Percentiles rank a stretch among this genome's conserved stretches.
Evolutionary conservation across 2,329 filamentous ascomycete genomes (phyloP).

Genomic region (Venturia oleaginea): DNA sequence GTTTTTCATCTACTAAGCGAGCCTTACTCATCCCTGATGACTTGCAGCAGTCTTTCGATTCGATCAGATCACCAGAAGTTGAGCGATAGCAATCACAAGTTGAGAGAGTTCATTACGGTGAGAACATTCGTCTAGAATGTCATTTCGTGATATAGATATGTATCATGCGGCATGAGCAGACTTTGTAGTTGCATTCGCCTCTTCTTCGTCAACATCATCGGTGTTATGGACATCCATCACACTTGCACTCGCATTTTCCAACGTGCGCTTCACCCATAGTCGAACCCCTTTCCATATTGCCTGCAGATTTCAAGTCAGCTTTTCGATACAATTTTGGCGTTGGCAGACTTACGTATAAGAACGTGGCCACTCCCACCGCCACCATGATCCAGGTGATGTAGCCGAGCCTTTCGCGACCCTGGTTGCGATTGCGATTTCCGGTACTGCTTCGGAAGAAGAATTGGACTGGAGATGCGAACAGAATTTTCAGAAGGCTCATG

Average conservation of each 20-base stretch:
- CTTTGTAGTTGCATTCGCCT: conserved; percentile 30
- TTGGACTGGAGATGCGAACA: conserved; percentile 65
- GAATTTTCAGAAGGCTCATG: conserved; percentile 72
- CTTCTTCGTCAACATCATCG: conserved; percentile 46
- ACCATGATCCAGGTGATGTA: conserved; percentile 74
- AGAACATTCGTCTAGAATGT: no score
- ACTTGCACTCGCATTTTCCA: conserved; percentile 68
- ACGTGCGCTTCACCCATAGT: conserved; percentile 59
- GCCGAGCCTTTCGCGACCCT: conserved; percentile 67
- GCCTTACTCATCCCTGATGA: no score
- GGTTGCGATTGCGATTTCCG: conserved; percentile 45
- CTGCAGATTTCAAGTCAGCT: conserved; percentile 33
- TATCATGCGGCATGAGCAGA: background rate
- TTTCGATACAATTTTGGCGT: background rate
- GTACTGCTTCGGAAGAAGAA: conserved; percentile 62
- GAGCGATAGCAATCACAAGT: background rate
- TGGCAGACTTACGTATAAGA: conserved; percentile 59
- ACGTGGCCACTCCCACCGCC: conserved; percentile 68
- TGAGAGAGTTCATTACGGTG: background rate
- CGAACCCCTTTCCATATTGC: conserved; percentile 75
- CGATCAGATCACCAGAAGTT: background rate
- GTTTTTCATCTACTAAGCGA: no score
- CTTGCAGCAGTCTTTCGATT: no score
- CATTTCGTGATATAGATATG: conserved; percentile 4
- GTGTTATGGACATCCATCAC: conserved; percentile 73